Conservation (phyloP, 2,329 filamentous ascomycete species). For the Xylariaceae sp. region DNA sequence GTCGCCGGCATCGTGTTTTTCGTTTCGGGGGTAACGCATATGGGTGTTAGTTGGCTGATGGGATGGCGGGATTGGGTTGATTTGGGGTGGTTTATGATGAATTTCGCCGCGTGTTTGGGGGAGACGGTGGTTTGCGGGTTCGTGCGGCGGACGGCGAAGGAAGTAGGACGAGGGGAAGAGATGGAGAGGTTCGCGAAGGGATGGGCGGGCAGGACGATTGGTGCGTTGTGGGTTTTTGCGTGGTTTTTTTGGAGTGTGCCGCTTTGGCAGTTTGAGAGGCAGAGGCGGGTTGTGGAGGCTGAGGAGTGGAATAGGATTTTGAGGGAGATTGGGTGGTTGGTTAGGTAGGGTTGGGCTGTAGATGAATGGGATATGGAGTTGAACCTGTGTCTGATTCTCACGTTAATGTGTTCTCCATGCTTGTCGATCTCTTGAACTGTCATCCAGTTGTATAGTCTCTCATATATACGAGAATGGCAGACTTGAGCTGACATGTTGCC, state of each 20-base stretch:
- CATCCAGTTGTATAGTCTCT: no score
- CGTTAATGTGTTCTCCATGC: no score
- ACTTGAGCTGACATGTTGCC: no score
- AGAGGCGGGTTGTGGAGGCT: neutral
- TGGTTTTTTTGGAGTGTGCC: conserved; percentile 3
- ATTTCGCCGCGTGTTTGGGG: neutral
- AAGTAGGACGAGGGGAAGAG: neutral
- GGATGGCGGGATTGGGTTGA: neutral
- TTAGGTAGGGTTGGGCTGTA: neutral
- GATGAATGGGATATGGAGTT: no score
- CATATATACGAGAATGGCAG: no score
- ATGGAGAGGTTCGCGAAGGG: neutral
- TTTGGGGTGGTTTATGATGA: neutral
- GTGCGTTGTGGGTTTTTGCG: neutral
- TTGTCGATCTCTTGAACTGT: no score
- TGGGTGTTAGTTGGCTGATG: neutral
- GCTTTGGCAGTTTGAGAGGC: neutral
- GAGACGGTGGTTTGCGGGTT: neutral
- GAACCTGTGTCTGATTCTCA: no score
- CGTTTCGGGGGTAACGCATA: neutral
- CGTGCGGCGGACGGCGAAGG: neutral
- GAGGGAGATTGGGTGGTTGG: neutral
- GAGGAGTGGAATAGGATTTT: neutral
- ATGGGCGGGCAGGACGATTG: neutral
- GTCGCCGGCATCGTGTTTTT: neutral